Percentiles rank a stretch among this genome's conserved stretches.
Conservation (phyloP, 331 rosid genomes). For the Erythrophleum ivorense region DNA sequence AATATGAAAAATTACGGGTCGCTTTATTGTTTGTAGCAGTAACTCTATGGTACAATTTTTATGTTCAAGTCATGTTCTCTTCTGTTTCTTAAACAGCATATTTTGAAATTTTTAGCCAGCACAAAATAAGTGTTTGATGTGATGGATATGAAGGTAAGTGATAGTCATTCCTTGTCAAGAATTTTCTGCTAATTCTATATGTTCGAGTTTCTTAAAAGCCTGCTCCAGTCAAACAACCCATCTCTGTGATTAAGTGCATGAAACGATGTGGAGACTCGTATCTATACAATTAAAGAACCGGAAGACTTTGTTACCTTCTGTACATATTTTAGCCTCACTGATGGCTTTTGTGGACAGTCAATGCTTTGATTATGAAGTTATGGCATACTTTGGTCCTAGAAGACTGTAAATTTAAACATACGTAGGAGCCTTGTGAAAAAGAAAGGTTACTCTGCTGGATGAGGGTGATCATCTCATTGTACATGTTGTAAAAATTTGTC, state of each 20-base stretch:
- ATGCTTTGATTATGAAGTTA: not conserved
- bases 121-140: not conserved
- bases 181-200: not conserved
- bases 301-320: not conserved
- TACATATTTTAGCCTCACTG: not conserved
- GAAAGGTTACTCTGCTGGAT: conserved; percentile 1
- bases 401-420: not conserved
- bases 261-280: not conserved
- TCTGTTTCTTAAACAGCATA: not conserved
- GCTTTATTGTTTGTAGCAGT: not conserved
- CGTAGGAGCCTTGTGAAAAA: not conserved
- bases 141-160: not conserved
- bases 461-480: not conserved
- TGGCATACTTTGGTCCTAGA: not conserved
- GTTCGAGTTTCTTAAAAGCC: not conserved
- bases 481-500: not conserved
- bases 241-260: not conserved
- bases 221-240: not conserved
- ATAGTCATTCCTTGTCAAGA: not conserved
- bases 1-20: not conserved
- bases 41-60: not conserved
- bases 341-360: not conserved
- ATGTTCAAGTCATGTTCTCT: not conserved
- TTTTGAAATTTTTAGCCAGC: not conserved
- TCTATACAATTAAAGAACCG: not conserved